A percentile compares a stretch with the other conserved stretches of the same genome.
Evolutionary conservation across 768 basidiomycete genomes (phyloP).

Genomic region (Russula sp.): DNA sequence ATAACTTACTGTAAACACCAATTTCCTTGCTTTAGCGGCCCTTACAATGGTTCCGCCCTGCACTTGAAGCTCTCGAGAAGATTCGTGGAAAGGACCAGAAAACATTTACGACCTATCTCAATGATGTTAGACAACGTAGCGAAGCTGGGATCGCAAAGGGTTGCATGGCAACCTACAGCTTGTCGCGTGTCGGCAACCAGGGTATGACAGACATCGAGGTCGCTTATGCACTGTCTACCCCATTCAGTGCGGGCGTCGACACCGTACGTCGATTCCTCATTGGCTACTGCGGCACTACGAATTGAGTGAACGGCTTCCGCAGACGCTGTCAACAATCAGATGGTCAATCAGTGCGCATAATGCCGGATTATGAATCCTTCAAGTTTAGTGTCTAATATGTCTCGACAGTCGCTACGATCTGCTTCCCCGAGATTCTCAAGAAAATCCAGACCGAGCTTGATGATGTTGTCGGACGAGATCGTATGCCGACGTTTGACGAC

Average conservation of each 20-base stretch:
- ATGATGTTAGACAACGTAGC: constrained; percentile 7
- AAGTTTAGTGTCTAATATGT: constrained; percentile 6
- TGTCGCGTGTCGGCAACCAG: constrained; percentile 3
- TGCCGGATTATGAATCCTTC: background rate
- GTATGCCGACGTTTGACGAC: constrained; percentile 28
- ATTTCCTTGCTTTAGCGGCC: background rate
- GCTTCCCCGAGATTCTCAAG: constrained; percentile 24
- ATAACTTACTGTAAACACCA: background rate
- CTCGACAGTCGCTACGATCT: constrained; percentile 9
- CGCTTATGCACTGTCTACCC: constrained; percentile 20
- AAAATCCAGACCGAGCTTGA: constrained; percentile 30
- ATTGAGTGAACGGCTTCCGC: background rate
- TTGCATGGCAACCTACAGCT: constrained; percentile 14
- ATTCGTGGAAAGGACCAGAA: background rate
- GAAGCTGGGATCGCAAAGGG: constrained; percentile 13
- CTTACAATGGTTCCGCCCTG: constrained; percentile 26
- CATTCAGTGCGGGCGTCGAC: constrained; percentile 24
- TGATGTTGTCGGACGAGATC: constrained; percentile 22
- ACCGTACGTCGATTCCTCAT: constrained; percentile 9
- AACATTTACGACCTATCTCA: constrained; percentile 1
- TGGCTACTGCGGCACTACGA: background rate
- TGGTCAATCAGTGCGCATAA: constrained; percentile 14
- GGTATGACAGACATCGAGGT: constrained; percentile 15
- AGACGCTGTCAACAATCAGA: constrained; percentile 15
- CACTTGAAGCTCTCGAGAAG: background rate